Evolutionary conservation across 108 stramenopile genomes (phyloP).

Genomic region (Conticribra weissflogii): DNA sequence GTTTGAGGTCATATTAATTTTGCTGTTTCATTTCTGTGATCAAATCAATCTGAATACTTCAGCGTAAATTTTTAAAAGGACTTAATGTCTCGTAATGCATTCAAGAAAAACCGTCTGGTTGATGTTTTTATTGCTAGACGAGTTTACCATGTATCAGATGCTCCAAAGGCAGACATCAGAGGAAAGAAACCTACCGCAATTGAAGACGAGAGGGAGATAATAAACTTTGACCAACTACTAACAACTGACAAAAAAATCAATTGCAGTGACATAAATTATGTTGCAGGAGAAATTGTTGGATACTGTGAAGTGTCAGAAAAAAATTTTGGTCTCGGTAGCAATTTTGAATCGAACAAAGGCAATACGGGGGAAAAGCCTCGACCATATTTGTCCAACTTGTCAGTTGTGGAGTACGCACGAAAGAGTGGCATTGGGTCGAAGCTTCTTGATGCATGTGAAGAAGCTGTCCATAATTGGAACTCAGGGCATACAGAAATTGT

Average conservation of each 20-base stretch:
- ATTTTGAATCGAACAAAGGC: conserved; percentile 16
- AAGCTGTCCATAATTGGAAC: conserved; percentile 65
- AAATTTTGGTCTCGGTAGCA: conserved; percentile 68
- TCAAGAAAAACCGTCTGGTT: conserved; percentile 41
- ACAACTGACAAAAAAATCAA: background rate
- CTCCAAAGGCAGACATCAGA: background rate
- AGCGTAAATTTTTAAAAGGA: too few relatives aligned
- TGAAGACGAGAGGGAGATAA: conserved; percentile 13
- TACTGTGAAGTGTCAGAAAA: conserved; percentile 76
- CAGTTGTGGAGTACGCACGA: conserved; percentile 62
- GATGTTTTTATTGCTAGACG: conserved; percentile 64
- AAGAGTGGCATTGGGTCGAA: conserved; percentile 69
- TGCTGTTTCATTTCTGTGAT: background rate
- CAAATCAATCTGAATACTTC: background rate
- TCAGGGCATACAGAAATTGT: conserved; percentile 61
- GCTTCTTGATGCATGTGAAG: conserved; percentile 71
- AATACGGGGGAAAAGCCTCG: conserved; percentile 26
- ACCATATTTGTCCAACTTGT: conserved; percentile 76
- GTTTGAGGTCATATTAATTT: too few relatives aligned
- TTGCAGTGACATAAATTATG: conserved; percentile 31
- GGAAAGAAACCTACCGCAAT: background rate
- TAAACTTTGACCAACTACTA: conserved; percentile 23
- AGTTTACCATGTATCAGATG: conserved; percentile 37
- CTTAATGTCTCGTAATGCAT: conserved; percentile 32
- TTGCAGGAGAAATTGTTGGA: conserved; percentile 72